phyloP scores from a whole-genome alignment of 2,329 filamentous ascomycete species.

The Aspergillaceae sp. region DNA sequence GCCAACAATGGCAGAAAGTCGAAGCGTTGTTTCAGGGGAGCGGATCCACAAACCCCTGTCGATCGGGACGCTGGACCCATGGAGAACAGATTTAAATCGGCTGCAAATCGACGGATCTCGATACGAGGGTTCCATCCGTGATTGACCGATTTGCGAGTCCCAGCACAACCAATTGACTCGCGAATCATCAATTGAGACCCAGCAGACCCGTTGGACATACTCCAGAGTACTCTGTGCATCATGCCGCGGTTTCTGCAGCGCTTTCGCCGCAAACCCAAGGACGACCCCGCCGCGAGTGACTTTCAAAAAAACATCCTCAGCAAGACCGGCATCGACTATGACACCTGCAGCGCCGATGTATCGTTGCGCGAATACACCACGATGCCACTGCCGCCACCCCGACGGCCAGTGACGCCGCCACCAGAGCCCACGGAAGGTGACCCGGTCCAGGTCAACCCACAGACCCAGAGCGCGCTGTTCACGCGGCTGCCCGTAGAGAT shows the following conservation, averaged over 20 bases:
- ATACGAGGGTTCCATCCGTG: too few relatives aligned
- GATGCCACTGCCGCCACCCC: background rate
- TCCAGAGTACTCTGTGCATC: background rate
- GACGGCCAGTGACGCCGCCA: background rate
- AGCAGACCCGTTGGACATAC: background rate
- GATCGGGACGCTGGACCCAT: too few relatives aligned
- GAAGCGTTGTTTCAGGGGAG: too few relatives aligned
- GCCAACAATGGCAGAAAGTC: too few relatives aligned
- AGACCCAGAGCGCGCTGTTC: slow-evolving; percentile 1
- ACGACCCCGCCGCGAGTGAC: background rate
- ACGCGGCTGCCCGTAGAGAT: background rate
- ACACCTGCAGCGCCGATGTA: background rate
- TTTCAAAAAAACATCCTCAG: background rate
- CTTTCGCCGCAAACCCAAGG: background rate
- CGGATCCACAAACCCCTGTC: too few relatives aligned
- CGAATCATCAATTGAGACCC: too few relatives aligned
- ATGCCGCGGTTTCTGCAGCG: background rate
- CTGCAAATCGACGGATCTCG: too few relatives aligned
- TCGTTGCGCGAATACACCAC: background rate
- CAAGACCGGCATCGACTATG: background rate
- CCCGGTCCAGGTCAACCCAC: background rate
- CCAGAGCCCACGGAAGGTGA: background rate
- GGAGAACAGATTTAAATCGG: too few relatives aligned
- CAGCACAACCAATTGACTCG: too few relatives aligned
- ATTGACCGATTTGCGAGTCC: too few relatives aligned